Evolutionary conservation across 1,139 yeast genomes (phyloP), one percentile per base, ranked within the genome.

Genomic region (Blastobotrys niveus): DNA sequence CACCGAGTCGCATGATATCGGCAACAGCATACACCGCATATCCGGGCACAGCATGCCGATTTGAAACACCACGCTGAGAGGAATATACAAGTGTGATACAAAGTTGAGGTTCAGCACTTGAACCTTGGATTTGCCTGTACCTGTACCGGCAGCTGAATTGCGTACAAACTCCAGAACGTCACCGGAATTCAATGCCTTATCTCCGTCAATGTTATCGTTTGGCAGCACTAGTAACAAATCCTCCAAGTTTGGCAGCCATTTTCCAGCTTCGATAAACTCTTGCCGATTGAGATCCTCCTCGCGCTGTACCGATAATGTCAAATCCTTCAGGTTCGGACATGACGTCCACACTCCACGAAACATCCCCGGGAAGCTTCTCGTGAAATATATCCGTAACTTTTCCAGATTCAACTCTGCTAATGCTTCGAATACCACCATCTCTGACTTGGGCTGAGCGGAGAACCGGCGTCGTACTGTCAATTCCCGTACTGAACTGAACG

Each of bases 381-480:
- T 24, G 19, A 33, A 33, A 17, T 33, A 33, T 3, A 33, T 33
- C 19, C 15, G 15, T 4, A 33, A 18, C 22, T 33, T 33, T 14
- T 4, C 9, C 8, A 33, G 25, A 3, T 5, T 10, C n/a, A 18
- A 6, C 8, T 12, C 15, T 9, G 15, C 19, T 18, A 33, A 33
- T 18, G 36, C 36, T 20, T 33, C 15, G 15, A 33, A 33, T 8
- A 33, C 36, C 22, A 18, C 17, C 25, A n/a, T n/a, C n/a, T n/a
- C n/a, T n/a, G 22, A 5, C 8, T 33, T 3, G 3, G 22, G 24
- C 15, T 17, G 14, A 3, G 14, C n/a, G 15, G 19, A 4, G 15
- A 14, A 14, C 19, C 25, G 12, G 7, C 24, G 15, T 14, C 36
- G 24, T 14, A 33, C n/a, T n/a, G 36, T 33, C 15, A 33, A 18